Evolutionary conservation across 768 basidiomycete species (phyloP).

Genomic region (Termitomyces sp.): DNA sequence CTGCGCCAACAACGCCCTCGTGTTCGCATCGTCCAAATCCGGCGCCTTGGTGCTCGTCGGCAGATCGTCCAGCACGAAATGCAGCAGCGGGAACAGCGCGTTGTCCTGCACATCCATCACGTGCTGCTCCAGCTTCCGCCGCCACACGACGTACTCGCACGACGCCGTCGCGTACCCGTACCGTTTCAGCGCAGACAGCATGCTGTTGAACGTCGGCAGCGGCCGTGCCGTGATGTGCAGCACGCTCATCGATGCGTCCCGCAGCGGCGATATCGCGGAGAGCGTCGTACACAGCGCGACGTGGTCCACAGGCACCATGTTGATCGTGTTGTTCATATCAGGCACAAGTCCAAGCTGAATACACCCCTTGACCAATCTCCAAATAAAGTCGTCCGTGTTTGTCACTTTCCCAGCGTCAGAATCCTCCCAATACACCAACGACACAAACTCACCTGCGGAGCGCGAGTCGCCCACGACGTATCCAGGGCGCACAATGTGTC

Average conservation of each 20-base stretch:
- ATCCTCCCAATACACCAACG: not conserved
- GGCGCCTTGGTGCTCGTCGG: conserved; percentile 96
- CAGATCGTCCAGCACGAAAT: conserved; percentile 95
- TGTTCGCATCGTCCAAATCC: conserved; percentile 84
- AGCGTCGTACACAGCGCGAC: conserved; percentile 80
- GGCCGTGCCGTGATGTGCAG: conserved; percentile 86
- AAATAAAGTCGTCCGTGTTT: conserved; percentile 98
- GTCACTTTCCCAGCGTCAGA: conserved; percentile 55
- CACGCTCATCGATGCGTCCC: conserved; percentile 46
- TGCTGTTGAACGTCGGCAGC: conserved; percentile 82
- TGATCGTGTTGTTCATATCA: conserved; percentile 96
- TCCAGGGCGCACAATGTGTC: conserved; percentile 87
- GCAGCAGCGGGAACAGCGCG: conserved; percentile 92
- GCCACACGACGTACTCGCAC: conserved; percentile 91
- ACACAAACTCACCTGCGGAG: conserved; percentile 63
- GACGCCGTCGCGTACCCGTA: conserved; percentile 79
- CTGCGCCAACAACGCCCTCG: conserved; percentile 51
- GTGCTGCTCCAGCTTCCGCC: conserved; percentile 88
- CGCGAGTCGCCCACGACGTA: conserved; percentile 93
- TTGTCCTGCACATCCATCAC: conserved; percentile 95
- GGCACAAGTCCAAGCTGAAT: conserved; percentile 95
- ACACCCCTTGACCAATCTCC: conserved; percentile 98
- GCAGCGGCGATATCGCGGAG: conserved; percentile 61
- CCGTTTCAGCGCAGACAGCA: conserved; percentile 64
- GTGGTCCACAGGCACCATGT: conserved; percentile 97